Percentiles rank a stretch among this genome's conserved stretches.
These are phyloP conservation scores for Neopestalotiopsis rosae DNA, from an alignment of 2,329 filamentous ascomycete species.

Conservation along the genomic window DNA sequence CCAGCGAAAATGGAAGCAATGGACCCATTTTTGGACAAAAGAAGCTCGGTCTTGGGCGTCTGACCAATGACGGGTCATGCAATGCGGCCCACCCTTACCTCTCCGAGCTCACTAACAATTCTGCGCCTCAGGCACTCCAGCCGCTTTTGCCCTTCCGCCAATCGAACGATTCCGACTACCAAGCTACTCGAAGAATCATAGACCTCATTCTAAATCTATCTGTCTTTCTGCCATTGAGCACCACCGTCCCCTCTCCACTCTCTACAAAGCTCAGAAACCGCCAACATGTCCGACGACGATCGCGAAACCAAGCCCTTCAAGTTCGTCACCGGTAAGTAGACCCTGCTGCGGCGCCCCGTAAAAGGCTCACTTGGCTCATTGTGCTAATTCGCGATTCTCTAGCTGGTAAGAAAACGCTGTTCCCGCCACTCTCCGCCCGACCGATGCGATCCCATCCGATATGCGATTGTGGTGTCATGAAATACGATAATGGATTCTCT, in stretches of 20 bases:
- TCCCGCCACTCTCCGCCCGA: neutral
- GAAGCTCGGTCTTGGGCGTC: conserved; percentile 11
- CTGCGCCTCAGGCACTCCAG: conserved; percentile 15
- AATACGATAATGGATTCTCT: conserved; percentile 32
- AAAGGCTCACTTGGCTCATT: conserved; percentile 39
- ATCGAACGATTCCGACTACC: conserved; percentile 15
- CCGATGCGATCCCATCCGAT: conserved; percentile 6
- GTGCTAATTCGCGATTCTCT: conserved; percentile 28
- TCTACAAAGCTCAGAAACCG: conserved; percentile 42
- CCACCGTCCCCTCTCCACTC: conserved; percentile 34
- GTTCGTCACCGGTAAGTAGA: conserved; percentile 92
- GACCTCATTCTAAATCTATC: conserved; percentile 37
- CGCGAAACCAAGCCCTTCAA: conserved; percentile 98
- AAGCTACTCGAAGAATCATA: conserved; percentile 38
- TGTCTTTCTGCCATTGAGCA: conserved; percentile 39
- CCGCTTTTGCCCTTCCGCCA: conserved; percentile 13
- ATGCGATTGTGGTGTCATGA: conserved; percentile 41
- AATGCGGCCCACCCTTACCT: neutral
- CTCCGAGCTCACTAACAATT: conserved; percentile 7
- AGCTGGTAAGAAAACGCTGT: conserved; percentile 21
- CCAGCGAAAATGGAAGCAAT: conserved; percentile 15
- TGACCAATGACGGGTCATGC: neutral
- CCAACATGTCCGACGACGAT: conserved; percentile 92
- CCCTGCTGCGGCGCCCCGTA: conserved; percentile 22
- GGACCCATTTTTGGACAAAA: conserved; percentile 5